Conservation (phyloP, 2,329 filamentous ascomycete species). For the Colletotrichum siamense region DNA sequence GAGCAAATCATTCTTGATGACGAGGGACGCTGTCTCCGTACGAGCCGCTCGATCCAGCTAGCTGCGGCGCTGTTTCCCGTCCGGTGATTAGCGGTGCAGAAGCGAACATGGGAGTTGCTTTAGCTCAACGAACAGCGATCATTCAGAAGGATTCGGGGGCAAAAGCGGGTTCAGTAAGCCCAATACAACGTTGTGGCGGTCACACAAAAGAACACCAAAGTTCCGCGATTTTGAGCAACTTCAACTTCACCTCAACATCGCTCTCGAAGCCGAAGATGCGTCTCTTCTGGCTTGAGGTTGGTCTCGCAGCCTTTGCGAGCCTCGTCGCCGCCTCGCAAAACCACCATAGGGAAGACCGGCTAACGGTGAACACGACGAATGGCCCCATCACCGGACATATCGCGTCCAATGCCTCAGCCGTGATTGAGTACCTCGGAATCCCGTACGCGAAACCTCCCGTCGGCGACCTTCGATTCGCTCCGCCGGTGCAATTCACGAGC, state of each 20-base stretch:
- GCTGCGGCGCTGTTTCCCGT: neutral
- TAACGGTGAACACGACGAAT: conserved; percentile 33
- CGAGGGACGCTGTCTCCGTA: neutral
- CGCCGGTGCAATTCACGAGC: conserved; percentile 29
- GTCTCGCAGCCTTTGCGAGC: neutral
- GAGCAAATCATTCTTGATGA: accelerated
- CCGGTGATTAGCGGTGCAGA: neutral
- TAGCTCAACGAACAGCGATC: neutral
- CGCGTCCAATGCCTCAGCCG: conserved; percentile 30
- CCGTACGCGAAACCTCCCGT: conserved; percentile 33
- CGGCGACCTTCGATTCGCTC: conserved; percentile 28
- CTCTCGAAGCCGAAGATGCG: neutral
- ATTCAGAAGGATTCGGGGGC: neutral
- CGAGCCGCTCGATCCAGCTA: neutral
- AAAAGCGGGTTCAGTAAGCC: neutral
- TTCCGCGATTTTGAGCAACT: neutral
- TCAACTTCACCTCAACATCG: neutral
- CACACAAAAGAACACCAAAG: neutral
- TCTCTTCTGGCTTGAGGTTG: neutral
- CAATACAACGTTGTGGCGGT: neutral
- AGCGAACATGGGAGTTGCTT: neutral
- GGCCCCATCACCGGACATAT: conserved; percentile 38
- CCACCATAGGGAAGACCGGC: neutral
- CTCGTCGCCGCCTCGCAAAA: neutral
- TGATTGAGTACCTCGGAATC: conserved; percentile 43